Conservation (phyloP, 2,329 filamentous ascomycete genomes). For the Fusarium coffeatum region DNA sequence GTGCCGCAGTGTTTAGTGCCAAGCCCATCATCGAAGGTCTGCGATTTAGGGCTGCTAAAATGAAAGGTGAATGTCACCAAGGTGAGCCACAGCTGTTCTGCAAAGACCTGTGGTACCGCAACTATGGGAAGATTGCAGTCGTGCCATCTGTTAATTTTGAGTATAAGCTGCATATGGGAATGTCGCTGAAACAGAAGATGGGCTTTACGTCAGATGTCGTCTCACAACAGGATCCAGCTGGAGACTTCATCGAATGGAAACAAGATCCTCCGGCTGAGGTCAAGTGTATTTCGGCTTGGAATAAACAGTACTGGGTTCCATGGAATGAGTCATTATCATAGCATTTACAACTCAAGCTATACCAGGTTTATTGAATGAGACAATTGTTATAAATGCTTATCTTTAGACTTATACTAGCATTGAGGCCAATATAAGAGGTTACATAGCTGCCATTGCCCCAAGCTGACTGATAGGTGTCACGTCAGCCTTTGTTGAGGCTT, state of each 20-base stretch:
- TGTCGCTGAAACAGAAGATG: conserved; percentile 60
- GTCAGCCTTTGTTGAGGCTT: no score
- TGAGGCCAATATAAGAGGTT: no score
- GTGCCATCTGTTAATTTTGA: conserved; percentile 66
- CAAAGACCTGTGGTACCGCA: conserved; percentile 65
- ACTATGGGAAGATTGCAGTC: conserved; percentile 63
- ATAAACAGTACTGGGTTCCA: not conserved
- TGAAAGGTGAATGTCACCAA: conserved; percentile 59
- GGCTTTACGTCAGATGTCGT: conserved; percentile 58
- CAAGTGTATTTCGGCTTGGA: conserved; percentile 56
- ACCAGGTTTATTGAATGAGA: rapidly evolving
- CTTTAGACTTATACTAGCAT: no score
- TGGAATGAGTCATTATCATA: not conserved
- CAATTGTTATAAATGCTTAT: rapidly evolving
- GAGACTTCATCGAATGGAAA: conserved; percentile 56
- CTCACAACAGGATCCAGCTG: conserved; percentile 42
- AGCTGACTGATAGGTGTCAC: no score
- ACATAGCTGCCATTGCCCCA: no score
- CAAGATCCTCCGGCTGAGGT: conserved; percentile 57
- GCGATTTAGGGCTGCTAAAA: conserved; percentile 54
- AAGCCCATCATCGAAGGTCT: conserved; percentile 44
- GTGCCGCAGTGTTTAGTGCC: conserved; percentile 57
- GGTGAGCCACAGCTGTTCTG: conserved; percentile 66
- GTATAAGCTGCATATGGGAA: conserved; percentile 59
- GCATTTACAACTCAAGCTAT: not conserved